phyloP scores from a whole-genome alignment of 2,329 filamentous ascomycete genomes.

The Penicillium decumbens region DNA sequence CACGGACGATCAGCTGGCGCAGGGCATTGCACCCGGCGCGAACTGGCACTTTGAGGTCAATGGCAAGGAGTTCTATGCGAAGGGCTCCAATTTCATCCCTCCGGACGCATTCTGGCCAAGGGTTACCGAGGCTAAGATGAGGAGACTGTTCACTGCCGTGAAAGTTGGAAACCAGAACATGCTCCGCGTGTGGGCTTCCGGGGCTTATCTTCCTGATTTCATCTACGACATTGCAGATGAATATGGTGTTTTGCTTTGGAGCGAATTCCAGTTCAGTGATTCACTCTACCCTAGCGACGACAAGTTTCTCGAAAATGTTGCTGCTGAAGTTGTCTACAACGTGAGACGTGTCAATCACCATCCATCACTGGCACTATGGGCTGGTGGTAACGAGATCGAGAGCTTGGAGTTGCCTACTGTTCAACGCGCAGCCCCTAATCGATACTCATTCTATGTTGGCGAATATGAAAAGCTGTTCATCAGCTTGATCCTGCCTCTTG shows the following conservation, averaged over 20 bases:
- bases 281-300: slow-evolving; percentile 54
- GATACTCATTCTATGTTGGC: slow-evolving; percentile 41
- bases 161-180: slow-evolving; percentile 60
- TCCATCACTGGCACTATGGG: slow-evolving; percentile 53
- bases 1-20: slow-evolving; percentile 49
- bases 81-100: slow-evolving; percentile 61
- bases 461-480: slow-evolving; percentile 59
- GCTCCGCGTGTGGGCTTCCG: slow-evolving; percentile 59
- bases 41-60: slow-evolving; percentile 65
- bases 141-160: slow-evolving; percentile 52
- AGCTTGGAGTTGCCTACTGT: slow-evolving; percentile 48
- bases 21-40: slow-evolving; percentile 54
- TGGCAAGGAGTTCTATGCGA: slow-evolving; percentile 60
- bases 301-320: slow-evolving; percentile 53
- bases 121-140: slow-evolving; percentile 52
- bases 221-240: slow-evolving; percentile 61
- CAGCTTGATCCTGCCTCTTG: slow-evolving; percentile 50
- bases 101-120: slow-evolving; percentile 60
- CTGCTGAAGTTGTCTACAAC: slow-evolving; percentile 55
- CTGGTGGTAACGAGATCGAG: slow-evolving; percentile 58
- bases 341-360: slow-evolving; percentile 60
- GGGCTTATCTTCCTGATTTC: slow-evolving; percentile 58
- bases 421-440: slow-evolving; percentile 43
- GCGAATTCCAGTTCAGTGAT: slow-evolving; percentile 60
- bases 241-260: slow-evolving; percentile 58